These are phyloP conservation scores for Suillus sp. DNA, from an alignment of 768 basidiomycete genomes.

Conservation along the genomic window DNA sequence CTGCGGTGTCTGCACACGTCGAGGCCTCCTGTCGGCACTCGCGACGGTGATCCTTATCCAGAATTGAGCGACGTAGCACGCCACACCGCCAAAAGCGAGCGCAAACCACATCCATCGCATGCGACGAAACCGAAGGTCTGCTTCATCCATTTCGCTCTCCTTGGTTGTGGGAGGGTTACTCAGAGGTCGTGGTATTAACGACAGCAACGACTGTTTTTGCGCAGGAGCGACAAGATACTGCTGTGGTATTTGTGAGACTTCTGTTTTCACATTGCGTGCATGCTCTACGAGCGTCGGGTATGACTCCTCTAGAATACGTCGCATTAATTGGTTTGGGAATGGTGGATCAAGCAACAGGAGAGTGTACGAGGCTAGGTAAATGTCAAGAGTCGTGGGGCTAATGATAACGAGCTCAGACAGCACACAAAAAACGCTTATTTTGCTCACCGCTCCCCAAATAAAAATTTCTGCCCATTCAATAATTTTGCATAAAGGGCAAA, in stretches of 20 bases:
- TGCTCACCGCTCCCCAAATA: constrained; percentile 52
- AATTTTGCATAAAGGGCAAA: constrained; percentile 63
- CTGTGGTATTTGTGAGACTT: constrained; percentile 30
- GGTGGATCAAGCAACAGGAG: constrained; percentile 59
- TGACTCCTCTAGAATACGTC: constrained; percentile 52
- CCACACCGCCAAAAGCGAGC: constrained; percentile 45
- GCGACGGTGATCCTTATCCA: constrained; percentile 10
- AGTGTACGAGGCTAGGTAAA: constrained; percentile 68
- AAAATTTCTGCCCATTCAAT: constrained; percentile 50
- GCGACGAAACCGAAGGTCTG: constrained; percentile 49
- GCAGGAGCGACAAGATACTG: constrained; percentile 23
- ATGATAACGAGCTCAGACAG: constrained; percentile 28
- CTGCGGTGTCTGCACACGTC: background rate
- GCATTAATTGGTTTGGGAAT: constrained; percentile 62
- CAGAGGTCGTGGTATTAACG: constrained; percentile 40
- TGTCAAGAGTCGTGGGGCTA: constrained; percentile 66
- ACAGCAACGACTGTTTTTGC: constrained; percentile 37
- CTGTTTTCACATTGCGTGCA: constrained; percentile 51
- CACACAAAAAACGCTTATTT: constrained; percentile 1
- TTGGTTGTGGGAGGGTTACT: constrained; percentile 15
- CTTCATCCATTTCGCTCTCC: constrained; percentile 29
- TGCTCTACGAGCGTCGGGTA: constrained; percentile 63
- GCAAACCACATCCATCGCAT: constrained; percentile 58
- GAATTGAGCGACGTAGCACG: constrained; percentile 36
- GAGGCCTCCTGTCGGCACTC: constrained; percentile 1